A percentile compares a stretch with the other conserved stretches of the same genome.
These are phyloP conservation scores for Akanthomyces uredinophilus DNA, from an alignment of 2,329 filamentous ascomycete species.

Conservation along the genomic window DNA sequence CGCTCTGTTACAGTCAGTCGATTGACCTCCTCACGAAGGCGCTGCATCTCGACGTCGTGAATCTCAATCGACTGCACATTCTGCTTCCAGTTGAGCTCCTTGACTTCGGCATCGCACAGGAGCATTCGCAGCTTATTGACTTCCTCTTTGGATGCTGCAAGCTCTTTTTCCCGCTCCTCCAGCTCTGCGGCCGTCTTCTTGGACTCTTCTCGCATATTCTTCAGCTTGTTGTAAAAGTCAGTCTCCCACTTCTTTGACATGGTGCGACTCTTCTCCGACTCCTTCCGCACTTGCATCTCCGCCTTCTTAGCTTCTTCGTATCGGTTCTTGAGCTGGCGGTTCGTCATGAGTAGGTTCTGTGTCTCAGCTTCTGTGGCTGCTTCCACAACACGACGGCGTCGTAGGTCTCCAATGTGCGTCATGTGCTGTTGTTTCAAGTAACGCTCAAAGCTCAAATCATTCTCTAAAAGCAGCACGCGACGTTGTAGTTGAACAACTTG, in stretches of 20 bases:
- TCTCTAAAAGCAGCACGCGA: conserved; percentile 70
- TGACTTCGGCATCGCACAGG: conserved; percentile 63
- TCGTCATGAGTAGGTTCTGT: conserved; percentile 72
- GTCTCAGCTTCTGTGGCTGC: conserved; percentile 77
- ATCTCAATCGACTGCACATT: conserved; percentile 59
- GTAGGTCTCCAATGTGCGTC: conserved; percentile 72
- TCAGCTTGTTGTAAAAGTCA: conserved; percentile 62
- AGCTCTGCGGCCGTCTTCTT: conserved; percentile 58
- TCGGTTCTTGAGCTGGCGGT: conserved; percentile 66
- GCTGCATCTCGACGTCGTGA: conserved; percentile 55
- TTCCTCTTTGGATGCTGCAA: conserved; percentile 55
- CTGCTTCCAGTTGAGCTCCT: conserved; percentile 59
- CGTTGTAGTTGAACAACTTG: conserved; percentile 58
- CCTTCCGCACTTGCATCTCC: conserved; percentile 65
- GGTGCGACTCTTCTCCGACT: conserved; percentile 65
- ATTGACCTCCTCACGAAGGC: conserved; percentile 53
- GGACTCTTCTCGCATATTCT: conserved; percentile 62
- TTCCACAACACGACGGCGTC: conserved; percentile 68
- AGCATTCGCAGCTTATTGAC: conserved; percentile 59
- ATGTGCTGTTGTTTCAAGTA: conserved; percentile 82
- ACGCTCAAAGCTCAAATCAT: conserved; percentile 77
- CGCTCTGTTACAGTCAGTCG: conserved; percentile 57
- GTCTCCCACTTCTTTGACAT: conserved; percentile 75
- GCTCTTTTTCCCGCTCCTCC: conserved; percentile 50
- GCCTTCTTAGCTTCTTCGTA: conserved; percentile 67